A percentile compares a stretch with the other conserved stretches of the same genome.
These are phyloP conservation scores for Lactarius hatsudake DNA, from an alignment of 768 basidiomycete genomes.

Conservation along the genomic window DNA sequence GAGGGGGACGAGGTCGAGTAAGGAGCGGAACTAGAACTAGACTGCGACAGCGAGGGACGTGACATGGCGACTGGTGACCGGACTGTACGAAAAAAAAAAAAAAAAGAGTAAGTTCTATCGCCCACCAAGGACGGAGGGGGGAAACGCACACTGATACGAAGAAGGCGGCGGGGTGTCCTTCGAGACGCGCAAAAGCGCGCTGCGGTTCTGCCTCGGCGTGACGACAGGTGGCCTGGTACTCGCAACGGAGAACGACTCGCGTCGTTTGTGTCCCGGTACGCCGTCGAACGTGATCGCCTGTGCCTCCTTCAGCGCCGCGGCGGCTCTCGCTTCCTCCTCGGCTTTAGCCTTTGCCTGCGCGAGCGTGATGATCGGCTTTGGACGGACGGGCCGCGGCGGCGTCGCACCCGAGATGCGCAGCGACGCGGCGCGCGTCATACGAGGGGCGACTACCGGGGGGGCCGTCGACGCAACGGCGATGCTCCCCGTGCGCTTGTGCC, in stretches of 20 bases:
- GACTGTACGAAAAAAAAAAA: constrained; percentile 11
- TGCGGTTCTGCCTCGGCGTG: constrained; percentile 44
- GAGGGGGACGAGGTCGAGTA: not conserved
- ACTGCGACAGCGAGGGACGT: constrained; percentile 22
- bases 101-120: not conserved
- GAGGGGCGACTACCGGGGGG: constrained; percentile 66
- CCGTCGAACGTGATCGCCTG: constrained; percentile 57
- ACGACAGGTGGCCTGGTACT: constrained; percentile 45
- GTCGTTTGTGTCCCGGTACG: constrained; percentile 81
- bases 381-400: constrained; percentile 35
- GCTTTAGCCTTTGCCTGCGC: constrained; percentile 32
- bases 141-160: constrained; percentile 26
- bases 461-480: constrained; percentile 74
- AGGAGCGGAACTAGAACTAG: not conserved
- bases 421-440: constrained; percentile 74
- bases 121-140: not conserved
- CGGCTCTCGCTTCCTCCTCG: constrained; percentile 29
- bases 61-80: constrained; percentile 4
- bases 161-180: constrained; percentile 44
- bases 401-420: constrained; percentile 57
- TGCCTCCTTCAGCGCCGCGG: constrained; percentile 37
- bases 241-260: constrained; percentile 70
- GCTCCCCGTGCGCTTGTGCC: constrained; percentile 69
- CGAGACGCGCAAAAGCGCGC: constrained; percentile 40
- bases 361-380: constrained; percentile 12